Base-by-base conservation (phyloP, 2,329 filamentous ascomycete genomes). In the Alternaria rosae region DNA sequence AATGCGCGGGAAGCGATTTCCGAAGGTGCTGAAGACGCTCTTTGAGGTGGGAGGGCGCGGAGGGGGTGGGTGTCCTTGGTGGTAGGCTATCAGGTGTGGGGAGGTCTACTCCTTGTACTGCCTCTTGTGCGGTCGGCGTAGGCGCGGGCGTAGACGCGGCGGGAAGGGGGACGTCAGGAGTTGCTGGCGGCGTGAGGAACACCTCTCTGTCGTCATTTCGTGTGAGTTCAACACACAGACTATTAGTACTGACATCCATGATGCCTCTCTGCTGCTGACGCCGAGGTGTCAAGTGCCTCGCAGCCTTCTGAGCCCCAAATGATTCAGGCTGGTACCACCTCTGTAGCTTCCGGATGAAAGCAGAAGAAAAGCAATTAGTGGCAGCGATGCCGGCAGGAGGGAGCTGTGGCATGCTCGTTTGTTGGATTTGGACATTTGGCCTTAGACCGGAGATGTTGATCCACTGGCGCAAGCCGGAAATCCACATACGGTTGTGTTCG, bases 391-490 rank as follows among this genome's bases (percentile, higher is more conserved):
- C 20, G 11, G 50, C 13, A 38, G 32, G 13, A 25, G 44, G 21
- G n/a, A 26, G 35, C 32, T 59, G 57, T 47, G 43, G 51, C 30
- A 43, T 59, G 51, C 57, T 52, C 23, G 38, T 32, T 26, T 47
- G 48, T 11, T 30, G 20, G 17, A 43, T 10, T n/a, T 12, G 9
- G 43, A 9, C 7, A 41, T 2, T 25, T 17, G 21, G 11, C 23
- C 28, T 25, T 35, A 25, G 3, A 17, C 13, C 21, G 13, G 20
- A 25, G 45, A 32, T 35, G 25, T 32, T 52, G 53, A 53, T 38
- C 6, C 21, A 23, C n/a, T 53, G 51, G 11, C 11, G 32, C 32
- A 25, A n/a, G 44, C 1, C 3, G 21, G 6, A 3, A 21, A 21
- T 23, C 44, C 44, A 47, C 17, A 47, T 47, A 21, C 30, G 17